Percentiles rank a stretch among this genome's conserved stretches.
phyloP scores from a whole-genome alignment of 1,284 basidiomycete genomes.

The Heimioporus retisporus region DNA sequence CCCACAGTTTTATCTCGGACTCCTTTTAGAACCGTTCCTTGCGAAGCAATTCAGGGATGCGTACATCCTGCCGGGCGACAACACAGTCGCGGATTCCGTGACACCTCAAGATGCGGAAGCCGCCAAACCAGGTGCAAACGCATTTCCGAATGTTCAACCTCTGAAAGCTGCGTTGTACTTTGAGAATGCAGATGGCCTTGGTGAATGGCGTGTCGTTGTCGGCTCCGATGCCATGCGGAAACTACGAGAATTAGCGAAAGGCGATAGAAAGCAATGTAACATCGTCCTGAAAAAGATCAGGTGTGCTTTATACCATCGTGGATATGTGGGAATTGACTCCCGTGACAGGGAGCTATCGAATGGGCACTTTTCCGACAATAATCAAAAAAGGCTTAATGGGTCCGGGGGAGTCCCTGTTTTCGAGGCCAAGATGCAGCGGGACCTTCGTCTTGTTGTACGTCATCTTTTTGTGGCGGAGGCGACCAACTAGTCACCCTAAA shows the following conservation, averaged over 20 bases:
- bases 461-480: neutral
- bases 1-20: slow-evolving; percentile 35
- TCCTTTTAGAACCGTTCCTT: slow-evolving; percentile 29
- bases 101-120: neutral
- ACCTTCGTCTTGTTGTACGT: slow-evolving; percentile 69
- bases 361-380: slow-evolving; percentile 74
- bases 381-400: slow-evolving; percentile 71
- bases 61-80: slow-evolving; percentile 16
- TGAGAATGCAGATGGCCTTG: neutral
- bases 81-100: neutral
- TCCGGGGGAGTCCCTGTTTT: slow-evolving; percentile 65
- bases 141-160: slow-evolving; percentile 50
- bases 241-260: neutral
- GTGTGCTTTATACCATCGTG: neutral
- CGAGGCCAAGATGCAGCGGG: slow-evolving; percentile 75
- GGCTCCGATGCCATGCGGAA: neutral
- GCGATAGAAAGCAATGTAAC: neutral
- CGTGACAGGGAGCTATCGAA: slow-evolving; percentile 66
- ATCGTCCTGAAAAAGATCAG: neutral
- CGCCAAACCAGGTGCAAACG: slow-evolving; percentile 28
- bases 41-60: slow-evolving; percentile 21
- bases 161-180: neutral
- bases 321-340: slow-evolving; percentile 1
- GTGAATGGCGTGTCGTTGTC: neutral
- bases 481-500: neutral